Percentiles rank a stretch among this genome's conserved stretches.
These are phyloP conservation scores for Cyclanthera cordifolia DNA, from an alignment of 306 rosid genomes.

Conservation along the genomic window DNA sequence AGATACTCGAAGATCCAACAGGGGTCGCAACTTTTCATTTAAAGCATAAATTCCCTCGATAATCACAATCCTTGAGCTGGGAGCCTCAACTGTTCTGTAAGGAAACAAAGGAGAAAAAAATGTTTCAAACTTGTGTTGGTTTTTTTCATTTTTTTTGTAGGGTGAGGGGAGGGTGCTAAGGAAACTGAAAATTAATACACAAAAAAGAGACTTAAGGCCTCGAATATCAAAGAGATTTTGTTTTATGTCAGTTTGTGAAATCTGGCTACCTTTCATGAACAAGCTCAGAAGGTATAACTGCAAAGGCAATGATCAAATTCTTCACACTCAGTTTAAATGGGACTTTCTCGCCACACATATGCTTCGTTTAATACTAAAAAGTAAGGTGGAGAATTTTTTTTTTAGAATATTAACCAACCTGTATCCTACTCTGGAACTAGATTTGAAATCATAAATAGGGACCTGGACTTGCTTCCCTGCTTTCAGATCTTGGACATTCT, in stretches of 20 bases:
- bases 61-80: constrained; percentile 78
- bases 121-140: not conserved
- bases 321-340: not conserved
- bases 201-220: not conserved
- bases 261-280: not conserved
- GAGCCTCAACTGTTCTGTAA: constrained; percentile 87
- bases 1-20: constrained; percentile 88
- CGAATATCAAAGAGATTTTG: constrained; percentile 2
- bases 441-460: constrained; percentile 93
- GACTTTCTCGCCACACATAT: not conserved
- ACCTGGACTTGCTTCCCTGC: constrained; percentile 70
- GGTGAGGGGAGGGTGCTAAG: not conserved
- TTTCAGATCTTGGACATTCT: constrained; percentile 74
- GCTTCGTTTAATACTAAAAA: not conserved
- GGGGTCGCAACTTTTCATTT: constrained; percentile 80
- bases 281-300: not conserved
- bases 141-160: not conserved
- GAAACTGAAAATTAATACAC: not conserved
- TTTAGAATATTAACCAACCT: constrained; percentile 34
- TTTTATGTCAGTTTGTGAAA: not conserved
- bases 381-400: not conserved
- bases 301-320: not conserved
- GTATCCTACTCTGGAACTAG: constrained; percentile 86
- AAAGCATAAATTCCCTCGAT: constrained; percentile 97
- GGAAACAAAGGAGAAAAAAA: constrained; percentile 3